Evolutionary conservation across 805 yeast species (phyloP).

Genomic region (Kodamaea fukazawae): DNA sequence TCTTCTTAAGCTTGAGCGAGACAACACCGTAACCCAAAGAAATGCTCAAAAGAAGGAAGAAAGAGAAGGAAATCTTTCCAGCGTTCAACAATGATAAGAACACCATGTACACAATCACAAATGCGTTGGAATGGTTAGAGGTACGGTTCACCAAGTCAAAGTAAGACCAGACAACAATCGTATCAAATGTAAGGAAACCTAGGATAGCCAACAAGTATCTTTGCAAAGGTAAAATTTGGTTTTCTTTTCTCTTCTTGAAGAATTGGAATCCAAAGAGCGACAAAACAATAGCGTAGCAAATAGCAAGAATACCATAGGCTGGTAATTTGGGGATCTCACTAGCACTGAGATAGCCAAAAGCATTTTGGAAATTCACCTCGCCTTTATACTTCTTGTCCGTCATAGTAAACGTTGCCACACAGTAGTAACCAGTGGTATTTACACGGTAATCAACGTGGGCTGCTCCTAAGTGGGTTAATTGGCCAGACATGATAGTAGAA

Average conservation of each 20-base stretch:
- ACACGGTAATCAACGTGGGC: conserved; percentile 64
- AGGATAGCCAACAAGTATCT: conserved; percentile 86
- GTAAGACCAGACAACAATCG: conserved; percentile 86
- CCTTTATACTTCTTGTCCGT: conserved; percentile 52
- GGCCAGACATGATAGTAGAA: conserved; percentile 56
- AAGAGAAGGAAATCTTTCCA: conserved; percentile 75
- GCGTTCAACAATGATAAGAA: conserved; percentile 79
- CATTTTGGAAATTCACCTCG: conserved; percentile 80
- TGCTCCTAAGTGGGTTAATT: conserved; percentile 55
- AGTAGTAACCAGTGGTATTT: conserved; percentile 82
- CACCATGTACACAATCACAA: conserved; percentile 66
- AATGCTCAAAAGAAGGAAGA: conserved; percentile 81
- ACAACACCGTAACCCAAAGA: conserved; percentile 95
- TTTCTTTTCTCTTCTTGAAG: conserved; percentile 67
- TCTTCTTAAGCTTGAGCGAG: conserved; percentile 74
- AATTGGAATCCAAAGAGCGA: conserved; percentile 84
- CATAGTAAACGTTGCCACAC: conserved; percentile 70
- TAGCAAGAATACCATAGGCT: conserved; percentile 79
- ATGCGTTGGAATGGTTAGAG: conserved; percentile 48
- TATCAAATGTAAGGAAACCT: conserved; percentile 77
- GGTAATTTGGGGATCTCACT: conserved; percentile 89
- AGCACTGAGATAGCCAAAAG: conserved; percentile 87
- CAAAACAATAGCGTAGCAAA: conserved; percentile 77
- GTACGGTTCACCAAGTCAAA: conserved; percentile 75
- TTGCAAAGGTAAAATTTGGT: conserved; percentile 86